Evolutionary conservation across 208 protist species (phyloP).

Genomic region (Trypanosoma mega): DNA sequence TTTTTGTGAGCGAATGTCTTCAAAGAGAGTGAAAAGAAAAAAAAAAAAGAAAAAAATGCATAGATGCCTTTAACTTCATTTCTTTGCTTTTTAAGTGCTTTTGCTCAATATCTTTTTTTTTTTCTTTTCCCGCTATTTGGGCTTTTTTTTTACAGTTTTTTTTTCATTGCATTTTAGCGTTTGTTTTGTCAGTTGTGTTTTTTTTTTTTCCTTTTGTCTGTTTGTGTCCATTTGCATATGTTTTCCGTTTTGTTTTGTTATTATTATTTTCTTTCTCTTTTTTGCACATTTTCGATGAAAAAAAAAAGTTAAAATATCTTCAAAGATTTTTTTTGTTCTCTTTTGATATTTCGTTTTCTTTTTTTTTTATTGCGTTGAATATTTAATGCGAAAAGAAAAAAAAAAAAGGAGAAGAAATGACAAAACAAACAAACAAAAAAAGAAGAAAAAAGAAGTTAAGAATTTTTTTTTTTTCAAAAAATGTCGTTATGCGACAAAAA

Average conservation of each 20-base stretch:
- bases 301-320: background rate
- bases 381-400: background rate
- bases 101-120: constrained; percentile 20
- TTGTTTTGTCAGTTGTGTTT: background rate
- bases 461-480: too few species aligned
- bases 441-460: background rate
- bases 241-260: constrained; percentile 9
- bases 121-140: constrained; percentile 3
- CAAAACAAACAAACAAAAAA: background rate
- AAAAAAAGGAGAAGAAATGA: background rate
- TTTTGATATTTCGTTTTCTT: too few species aligned
- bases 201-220: constrained; percentile 14
- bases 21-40: too few species aligned
- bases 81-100: constrained; percentile 7
- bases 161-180: too few species aligned
- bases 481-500: background rate
- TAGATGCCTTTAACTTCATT: background rate
- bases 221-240: constrained; percentile 9
- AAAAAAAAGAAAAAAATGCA: too few species aligned
- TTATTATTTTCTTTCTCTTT: constrained; percentile 22
- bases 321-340: too few species aligned
- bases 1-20: too few species aligned
- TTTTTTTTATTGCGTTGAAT: too few species aligned
- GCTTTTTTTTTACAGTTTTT: background rate
- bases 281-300: background rate